These are phyloP conservation scores for Dalbergia oliveri DNA, from an alignment of 306 rosid genomes.

Conservation along the genomic window DNA sequence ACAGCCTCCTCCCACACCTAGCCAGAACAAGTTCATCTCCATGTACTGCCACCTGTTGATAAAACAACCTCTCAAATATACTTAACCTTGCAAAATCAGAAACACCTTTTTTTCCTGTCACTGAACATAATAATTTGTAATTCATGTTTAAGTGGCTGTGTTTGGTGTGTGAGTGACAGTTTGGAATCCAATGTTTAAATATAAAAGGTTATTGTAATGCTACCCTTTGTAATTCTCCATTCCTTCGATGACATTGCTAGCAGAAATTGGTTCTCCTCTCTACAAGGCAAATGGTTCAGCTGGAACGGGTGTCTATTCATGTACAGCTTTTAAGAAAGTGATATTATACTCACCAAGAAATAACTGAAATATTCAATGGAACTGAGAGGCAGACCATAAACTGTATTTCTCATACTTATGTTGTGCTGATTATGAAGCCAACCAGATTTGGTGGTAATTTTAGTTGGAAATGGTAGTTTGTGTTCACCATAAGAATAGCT, in stretches of 20 bases:
- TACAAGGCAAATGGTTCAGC: slow-evolving; percentile 51
- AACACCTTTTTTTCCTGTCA: neutral
- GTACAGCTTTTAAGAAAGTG: neutral
- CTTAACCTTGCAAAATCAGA: neutral
- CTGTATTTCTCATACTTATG: slow-evolving; percentile 45
- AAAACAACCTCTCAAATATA: slow-evolving; percentile 32
- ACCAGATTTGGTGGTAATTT: slow-evolving; percentile 42
- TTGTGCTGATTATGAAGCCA: slow-evolving; percentile 49
- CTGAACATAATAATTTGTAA: neutral
- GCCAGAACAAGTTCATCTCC: slow-evolving; percentile 80
- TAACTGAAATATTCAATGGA: slow-evolving; percentile 63
- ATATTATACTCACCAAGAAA: slow-evolving; percentile 68
- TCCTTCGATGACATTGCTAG: slow-evolving; percentile 55
- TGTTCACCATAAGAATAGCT: slow-evolving; percentile 40
- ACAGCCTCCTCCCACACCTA: slow-evolving; percentile 66
- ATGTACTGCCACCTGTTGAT: slow-evolving; percentile 71
- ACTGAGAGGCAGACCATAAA: slow-evolving; percentile 67
- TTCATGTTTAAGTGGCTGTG: slow-evolving; percentile 14
- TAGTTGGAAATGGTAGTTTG: slow-evolving; percentile 32
- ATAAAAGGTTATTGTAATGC: slow-evolving; percentile 28
- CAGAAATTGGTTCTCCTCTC: slow-evolving; percentile 79
- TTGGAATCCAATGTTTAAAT: slow-evolving; percentile 4
- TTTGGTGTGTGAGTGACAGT: slow-evolving; percentile 28
- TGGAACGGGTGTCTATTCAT: slow-evolving; percentile 25
- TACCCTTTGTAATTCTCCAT: slow-evolving; percentile 69